Base-by-base conservation (phyloP, 1,139 yeast species). In the Geotrichum restrictum region DNA sequence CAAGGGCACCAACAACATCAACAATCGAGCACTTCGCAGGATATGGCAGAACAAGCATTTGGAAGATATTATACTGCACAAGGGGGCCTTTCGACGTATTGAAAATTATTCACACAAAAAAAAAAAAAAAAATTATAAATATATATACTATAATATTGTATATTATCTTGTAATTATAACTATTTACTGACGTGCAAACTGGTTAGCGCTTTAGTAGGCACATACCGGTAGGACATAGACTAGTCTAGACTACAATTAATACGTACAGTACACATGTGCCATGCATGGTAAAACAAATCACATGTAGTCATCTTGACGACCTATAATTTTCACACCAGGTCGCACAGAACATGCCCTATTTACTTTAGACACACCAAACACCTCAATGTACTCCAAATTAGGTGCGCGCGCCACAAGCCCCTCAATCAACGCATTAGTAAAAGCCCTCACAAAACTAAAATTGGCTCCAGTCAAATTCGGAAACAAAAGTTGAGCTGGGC, bases 281-380 rank as follows among this genome's bases (percentile, higher is more conserved):
- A n/a, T n/a, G n/a, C n/a, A n/a, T n/a, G n/a, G n/a, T n/a, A n/a
- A n/a, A n/a, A n/a, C n/a, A n/a, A 24, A 45, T 36, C 14, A 37
- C 19, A 21, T 22, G 24, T 21, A 38, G 16, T 83, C 89, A 59
- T 84, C 81, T 66, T 85, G 91, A 55, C 95, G 75, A 6, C 96
- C 96, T 55, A 88, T 80, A 3, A 88, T 73, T 56, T 80, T 76
- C 43, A 87, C 63, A 11, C 82, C 85, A 1, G 73, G 72, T 3
- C 78, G 65, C 3, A 52, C 52, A 29, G 45, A 34, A 44, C 64
- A 62, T 24, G 72, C 71, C 6, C 75, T 71, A 0, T 89, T 82
- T 53, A 93, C 83, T 58, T 80, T 72, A 60, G 85, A 86, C 60
- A 83, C 77, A 0, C 96, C 96, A 66, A 84, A 87, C 4, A 87